Percentiles rank a stretch among this genome's conserved stretches.
These are phyloP conservation scores for Syncephalastrum monosporum DNA, from an alignment of 371 early-diverging fungal genomes.

Conservation along the genomic window DNA sequence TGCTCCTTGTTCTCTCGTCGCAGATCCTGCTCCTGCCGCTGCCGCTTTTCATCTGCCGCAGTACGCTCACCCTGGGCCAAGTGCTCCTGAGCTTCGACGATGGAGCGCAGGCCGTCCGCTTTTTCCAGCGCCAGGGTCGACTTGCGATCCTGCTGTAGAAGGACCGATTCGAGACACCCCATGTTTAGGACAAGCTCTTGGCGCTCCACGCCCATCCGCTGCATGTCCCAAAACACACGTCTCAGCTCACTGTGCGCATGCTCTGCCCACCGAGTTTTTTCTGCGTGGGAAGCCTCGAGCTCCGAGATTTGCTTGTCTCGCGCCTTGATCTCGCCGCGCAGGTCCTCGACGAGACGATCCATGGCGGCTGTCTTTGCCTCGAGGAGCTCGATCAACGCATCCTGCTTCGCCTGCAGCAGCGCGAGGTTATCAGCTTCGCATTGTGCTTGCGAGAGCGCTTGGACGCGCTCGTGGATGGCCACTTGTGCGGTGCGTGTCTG, in stretches of 20 bases:
- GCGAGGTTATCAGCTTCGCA: constrained; percentile 25
- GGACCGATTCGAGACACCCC: constrained; percentile 28
- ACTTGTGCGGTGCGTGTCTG: constrained; percentile 27
- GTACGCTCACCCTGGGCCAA: constrained; percentile 4
- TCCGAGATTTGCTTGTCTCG: constrained; percentile 26
- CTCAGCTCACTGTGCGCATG: constrained; percentile 27
- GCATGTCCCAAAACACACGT: constrained; percentile 26
- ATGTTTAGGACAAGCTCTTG: constrained; percentile 34
- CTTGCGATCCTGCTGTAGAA: constrained; percentile 33
- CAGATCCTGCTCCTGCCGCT: background rate
- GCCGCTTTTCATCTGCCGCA: constrained; percentile 11
- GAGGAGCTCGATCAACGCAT: constrained; percentile 32
- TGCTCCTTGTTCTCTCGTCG: constrained; percentile 12
- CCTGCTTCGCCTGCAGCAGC: constrained; percentile 40
- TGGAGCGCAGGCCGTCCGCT: constrained; percentile 17
- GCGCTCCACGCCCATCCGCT: constrained; percentile 29
- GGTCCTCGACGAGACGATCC: constrained; percentile 21
- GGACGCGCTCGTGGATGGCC: constrained; percentile 20
- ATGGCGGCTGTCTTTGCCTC: constrained; percentile 39
- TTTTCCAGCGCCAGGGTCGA: constrained; percentile 25
- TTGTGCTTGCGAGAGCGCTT: constrained; percentile 32
- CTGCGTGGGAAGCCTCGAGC: constrained; percentile 24
- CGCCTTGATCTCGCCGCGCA: constrained; percentile 31
- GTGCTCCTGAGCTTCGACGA: constrained; percentile 4
- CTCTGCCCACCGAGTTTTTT: constrained; percentile 19